Evolutionary conservation across 805 yeast genomes (phyloP), one percentile per base, ranked within the genome.

Genomic region (Wickerhamiella dianesei): DNA sequence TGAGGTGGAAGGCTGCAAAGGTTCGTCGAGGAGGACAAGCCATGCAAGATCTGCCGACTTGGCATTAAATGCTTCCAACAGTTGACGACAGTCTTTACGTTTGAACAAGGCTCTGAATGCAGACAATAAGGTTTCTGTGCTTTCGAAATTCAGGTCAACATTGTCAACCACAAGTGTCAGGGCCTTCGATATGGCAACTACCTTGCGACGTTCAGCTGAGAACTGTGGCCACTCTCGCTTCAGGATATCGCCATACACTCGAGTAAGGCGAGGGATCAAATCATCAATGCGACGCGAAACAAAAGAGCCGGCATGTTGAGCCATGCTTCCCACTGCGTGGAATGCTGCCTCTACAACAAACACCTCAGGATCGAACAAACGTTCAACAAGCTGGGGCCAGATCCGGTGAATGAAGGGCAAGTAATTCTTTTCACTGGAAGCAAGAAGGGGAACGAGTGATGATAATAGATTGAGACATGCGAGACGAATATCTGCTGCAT

Each of bases 391-490:
- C 2, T 68, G 60, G 2, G 76, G 75, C 82, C 83, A 79, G 1
- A 70, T 51, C 2, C 70, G 63, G n/a, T 78, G 75, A 3, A 73
- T 64, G 1, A 69, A 51, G 0, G 83, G 82, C 14, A 73, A 59
- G 37, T 75, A 63, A 44, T 65, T 66, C 9, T 65, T 60, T 14
- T 61, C 57, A 39, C 71, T 67, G 0, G 82, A 69, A 0, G 83
- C 73, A 19, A 82, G 60, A 21, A 79, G 57, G 0, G 82, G 81
- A 2, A 76, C 49, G 0, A 71, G 61, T 16, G 64, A 60, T 4
- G 61, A 54, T 17, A 74, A 59, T 1, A 83, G 69, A 29, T 63
- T 66, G 46, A 88, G 59, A 4, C 86, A 71, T 49, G 76, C 79
- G 2, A 73, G 59, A 40, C 75, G 72, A 25, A 89, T 61, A 2